Conservation (phyloP, 2,329 filamentous ascomycete species). For the Verticillium isaacii region DNA sequence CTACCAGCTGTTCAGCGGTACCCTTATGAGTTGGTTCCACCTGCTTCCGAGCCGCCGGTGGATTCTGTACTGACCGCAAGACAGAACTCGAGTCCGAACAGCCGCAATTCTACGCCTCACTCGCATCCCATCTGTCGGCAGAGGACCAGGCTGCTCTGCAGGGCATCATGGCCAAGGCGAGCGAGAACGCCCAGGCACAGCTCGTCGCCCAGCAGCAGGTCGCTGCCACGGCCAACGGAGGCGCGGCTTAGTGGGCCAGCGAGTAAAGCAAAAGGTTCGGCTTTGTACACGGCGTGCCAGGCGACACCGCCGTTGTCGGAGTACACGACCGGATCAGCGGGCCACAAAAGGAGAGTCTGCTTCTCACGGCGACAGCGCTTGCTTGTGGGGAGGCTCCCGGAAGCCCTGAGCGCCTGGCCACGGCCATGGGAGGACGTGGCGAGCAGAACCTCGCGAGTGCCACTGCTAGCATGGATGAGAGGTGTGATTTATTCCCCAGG, state of each 20-base stretch:
- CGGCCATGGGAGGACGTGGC: background rate
- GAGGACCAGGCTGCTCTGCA: constrained; percentile 82
- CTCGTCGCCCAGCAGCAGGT: constrained; percentile 17
- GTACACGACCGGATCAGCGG: background rate
- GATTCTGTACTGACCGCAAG: constrained; percentile 16
- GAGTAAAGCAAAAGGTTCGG: background rate
- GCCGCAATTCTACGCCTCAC: constrained; percentile 77
- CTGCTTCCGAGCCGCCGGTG: background rate
- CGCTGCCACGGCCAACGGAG: constrained; percentile 15
- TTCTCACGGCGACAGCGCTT: background rate
- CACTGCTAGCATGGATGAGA: background rate
- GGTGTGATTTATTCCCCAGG: background rate
- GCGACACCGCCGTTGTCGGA: background rate
- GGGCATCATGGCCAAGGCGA: constrained; percentile 63
- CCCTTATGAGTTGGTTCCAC: constrained; percentile 68
- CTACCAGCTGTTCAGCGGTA: constrained; percentile 81
- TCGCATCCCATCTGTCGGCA: constrained; percentile 72
- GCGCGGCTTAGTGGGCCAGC: constrained; percentile 10
- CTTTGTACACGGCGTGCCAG: background rate
- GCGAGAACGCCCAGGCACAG: constrained; percentile 35
- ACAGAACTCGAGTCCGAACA: constrained; percentile 85
- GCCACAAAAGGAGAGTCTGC: background rate
- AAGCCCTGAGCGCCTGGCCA: background rate
- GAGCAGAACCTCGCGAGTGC: background rate
- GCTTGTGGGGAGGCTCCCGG: background rate